Evolutionary conservation across 2,329 filamentous ascomycete genomes (phyloP).

Genomic region (Neodidymelliopsis sp.): DNA sequence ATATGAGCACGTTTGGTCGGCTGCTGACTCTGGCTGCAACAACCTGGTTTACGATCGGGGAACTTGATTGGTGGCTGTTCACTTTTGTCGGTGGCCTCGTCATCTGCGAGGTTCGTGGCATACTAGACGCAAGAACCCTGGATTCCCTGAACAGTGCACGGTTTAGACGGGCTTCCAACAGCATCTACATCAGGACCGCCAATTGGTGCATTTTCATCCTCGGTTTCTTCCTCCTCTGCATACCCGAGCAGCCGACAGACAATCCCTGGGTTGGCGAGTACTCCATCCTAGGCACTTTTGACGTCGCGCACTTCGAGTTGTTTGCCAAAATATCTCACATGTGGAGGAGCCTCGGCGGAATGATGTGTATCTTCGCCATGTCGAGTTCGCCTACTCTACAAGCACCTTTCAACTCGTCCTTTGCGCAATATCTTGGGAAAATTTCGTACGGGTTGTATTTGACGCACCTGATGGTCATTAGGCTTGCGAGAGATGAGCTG

Average conservation of each 20-base stretch:
- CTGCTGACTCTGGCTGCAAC: no score
- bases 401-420: background rate
- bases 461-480: background rate
- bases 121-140: background rate
- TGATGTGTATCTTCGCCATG: background rate
- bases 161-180: background rate
- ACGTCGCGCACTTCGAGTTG: background rate
- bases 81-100: background rate
- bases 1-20: background rate
- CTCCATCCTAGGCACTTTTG: background rate
- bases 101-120: background rate
- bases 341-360: background rate
- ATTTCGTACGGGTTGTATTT: background rate
- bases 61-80: background rate
- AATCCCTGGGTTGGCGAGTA: background rate
- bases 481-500: background rate
- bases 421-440: background rate
- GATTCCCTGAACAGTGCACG: background rate
- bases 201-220: background rate
- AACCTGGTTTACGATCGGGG: background rate
- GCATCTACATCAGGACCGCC: background rate
- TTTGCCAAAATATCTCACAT: background rate
- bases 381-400: background rate
- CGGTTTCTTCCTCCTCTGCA: background rate
- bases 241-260: constrained; percentile 1